A percentile compares a stretch with the other conserved stretches of the same genome.
These are phyloP conservation scores for Aspergillus pseudoglaucus DNA, from an alignment of 2,329 filamentous ascomycete species.

Conservation along the genomic window DNA sequence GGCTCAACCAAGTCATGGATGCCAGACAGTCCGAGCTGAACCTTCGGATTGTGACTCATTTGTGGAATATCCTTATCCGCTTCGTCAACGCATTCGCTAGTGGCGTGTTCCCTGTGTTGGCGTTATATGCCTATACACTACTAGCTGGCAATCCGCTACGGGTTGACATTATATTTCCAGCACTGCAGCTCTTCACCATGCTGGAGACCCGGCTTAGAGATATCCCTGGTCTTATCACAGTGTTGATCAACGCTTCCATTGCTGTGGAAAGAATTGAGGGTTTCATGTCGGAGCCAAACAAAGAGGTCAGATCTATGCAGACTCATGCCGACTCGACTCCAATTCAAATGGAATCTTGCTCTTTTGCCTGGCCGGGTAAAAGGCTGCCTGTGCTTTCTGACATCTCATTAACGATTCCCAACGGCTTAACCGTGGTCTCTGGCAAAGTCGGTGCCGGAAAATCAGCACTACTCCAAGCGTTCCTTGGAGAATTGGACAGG, in stretches of 20 bases:
- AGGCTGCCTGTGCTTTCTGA: constrained; percentile 49
- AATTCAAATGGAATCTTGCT: constrained; percentile 52
- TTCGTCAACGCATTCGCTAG: constrained; percentile 67
- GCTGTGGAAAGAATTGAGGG: constrained; percentile 73
- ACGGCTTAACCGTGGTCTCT: constrained; percentile 54
- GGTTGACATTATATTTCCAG: constrained; percentile 80
- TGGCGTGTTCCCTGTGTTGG: constrained; percentile 69
- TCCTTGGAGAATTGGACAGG: constrained; percentile 55
- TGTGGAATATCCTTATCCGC: constrained; percentile 58
- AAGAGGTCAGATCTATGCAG: constrained; percentile 55
- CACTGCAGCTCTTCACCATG: constrained; percentile 71
- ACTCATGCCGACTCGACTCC: constrained; percentile 21
- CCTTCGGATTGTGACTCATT: constrained; percentile 55
- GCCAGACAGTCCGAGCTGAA: constrained; percentile 62
- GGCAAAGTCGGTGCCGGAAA: constrained; percentile 62
- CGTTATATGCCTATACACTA: constrained; percentile 74
- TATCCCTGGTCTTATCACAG: constrained; percentile 67
- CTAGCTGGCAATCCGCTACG: constrained; percentile 61
- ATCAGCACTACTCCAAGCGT: constrained; percentile 53
- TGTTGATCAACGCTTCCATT: constrained; percentile 74
- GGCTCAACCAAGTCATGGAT: constrained; percentile 63
- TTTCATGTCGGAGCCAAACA: constrained; percentile 82
- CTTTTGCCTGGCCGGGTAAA: constrained; percentile 73
- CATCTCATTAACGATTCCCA: constrained; percentile 49
- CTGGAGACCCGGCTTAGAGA: constrained; percentile 68